These are phyloP conservation scores for Schizochytrium sp. DNA, from an alignment of 108 stramenopile species.

Conservation along the genomic window DNA sequence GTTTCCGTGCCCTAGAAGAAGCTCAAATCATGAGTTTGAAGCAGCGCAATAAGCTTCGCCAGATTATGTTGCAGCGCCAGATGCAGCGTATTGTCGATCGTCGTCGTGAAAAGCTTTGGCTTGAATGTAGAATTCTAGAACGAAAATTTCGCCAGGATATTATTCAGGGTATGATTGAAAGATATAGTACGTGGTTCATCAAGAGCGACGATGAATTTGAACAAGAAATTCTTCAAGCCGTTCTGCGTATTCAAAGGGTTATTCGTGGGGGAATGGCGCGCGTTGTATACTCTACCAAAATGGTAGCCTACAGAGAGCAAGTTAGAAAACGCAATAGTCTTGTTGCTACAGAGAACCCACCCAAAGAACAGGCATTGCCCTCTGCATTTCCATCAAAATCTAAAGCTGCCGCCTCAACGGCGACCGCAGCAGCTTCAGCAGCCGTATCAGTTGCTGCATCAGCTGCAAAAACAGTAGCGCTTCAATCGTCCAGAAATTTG, in stretches of 20 bases:
- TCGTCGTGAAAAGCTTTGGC: conserved; percentile 54
- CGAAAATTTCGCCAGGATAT: conserved; percentile 12
- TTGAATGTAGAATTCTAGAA: conserved; percentile 6
- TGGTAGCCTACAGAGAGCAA: conserved; percentile 6
- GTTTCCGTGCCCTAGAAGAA: conserved; percentile 13
- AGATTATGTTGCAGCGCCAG: not conserved
- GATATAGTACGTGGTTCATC: conserved; percentile 27
- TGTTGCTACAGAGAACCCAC: too few relatives aligned
- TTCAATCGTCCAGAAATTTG: too few relatives aligned
- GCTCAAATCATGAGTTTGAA: not conserved
- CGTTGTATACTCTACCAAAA: conserved; percentile 4
- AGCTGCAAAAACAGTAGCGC: too few relatives aligned
- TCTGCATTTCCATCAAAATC: too few relatives aligned
- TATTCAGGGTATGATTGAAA: not conserved
- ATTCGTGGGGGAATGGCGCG: conserved; percentile 35
- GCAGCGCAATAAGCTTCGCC: not conserved
- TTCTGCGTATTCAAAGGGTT: conserved; percentile 1
- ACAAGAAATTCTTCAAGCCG: not conserved
- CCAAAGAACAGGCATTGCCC: too few relatives aligned
- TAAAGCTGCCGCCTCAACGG: too few relatives aligned
- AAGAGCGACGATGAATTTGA: conserved; percentile 27
- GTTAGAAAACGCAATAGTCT: not conserved
- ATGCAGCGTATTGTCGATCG: conserved; percentile 35
- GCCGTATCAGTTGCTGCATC: too few relatives aligned
- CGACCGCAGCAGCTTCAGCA: too few relatives aligned